phyloP scores from a whole-genome alignment of 495 filamentous ascomycete genomes.

The Peziza echinospora region DNA sequence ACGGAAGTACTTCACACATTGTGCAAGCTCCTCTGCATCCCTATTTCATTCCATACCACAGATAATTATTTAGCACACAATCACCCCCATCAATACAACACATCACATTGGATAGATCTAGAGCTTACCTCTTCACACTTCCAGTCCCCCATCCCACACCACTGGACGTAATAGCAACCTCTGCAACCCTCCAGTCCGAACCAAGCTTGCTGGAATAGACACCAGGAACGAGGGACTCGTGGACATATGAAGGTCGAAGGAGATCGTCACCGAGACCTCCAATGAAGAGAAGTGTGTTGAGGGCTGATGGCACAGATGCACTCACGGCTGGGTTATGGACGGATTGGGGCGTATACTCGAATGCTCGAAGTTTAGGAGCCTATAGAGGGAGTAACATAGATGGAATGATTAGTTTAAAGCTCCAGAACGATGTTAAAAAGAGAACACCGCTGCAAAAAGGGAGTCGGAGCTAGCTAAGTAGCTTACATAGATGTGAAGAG shows the following conservation, averaged over 20 bases:
- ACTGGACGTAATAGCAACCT: slow-evolving; percentile 37
- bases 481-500: no score
- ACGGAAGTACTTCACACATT: slow-evolving; percentile 50
- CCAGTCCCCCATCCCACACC: slow-evolving; percentile 54
- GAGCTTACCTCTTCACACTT: slow-evolving; percentile 27
- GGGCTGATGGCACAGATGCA: not conserved
- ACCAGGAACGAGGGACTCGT: slow-evolving; percentile 29
- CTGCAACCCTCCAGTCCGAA: slow-evolving; percentile 38
- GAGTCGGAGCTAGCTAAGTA: no score
- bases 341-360: no score
- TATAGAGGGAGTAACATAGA: no score
- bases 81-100: not conserved
- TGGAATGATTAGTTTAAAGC: no score
- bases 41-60: no score
- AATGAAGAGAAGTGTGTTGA: slow-evolving; percentile 59
- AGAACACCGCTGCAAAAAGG: no score
- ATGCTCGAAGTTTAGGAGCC: not conserved
- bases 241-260: slow-evolving; percentile 11
- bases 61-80: not conserved
- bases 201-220: slow-evolving; percentile 33
- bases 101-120: not conserved
- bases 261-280: slow-evolving; percentile 68
- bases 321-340: not conserved
- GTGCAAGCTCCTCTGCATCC: slow-evolving; percentile 52
- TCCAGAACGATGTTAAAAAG: no score